These are phyloP conservation scores for Lupinus albus DNA, from an alignment of 306 rosid genomes.

Conservation along the genomic window DNA sequence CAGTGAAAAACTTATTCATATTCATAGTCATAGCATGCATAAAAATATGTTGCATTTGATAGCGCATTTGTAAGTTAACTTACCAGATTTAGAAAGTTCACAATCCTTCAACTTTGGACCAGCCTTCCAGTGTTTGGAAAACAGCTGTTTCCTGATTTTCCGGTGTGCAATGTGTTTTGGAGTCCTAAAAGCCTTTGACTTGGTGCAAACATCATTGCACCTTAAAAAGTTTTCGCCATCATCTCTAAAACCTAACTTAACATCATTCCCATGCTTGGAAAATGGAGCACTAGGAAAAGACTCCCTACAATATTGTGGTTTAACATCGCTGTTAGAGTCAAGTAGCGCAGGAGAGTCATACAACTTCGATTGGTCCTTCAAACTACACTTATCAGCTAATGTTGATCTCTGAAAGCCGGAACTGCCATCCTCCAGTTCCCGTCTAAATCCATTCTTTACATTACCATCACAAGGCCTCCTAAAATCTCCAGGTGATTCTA, in stretches of 20 bases:
- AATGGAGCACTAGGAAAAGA: slow-evolving; percentile 61
- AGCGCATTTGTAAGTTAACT: slow-evolving; percentile 30
- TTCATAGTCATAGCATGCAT: slow-evolving; percentile 2
- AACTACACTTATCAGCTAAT: slow-evolving; percentile 55
- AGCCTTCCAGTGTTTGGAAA: slow-evolving; percentile 83
- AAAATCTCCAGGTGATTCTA: slow-evolving; percentile 46
- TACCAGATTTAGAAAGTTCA: slow-evolving; percentile 76
- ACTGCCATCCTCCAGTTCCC: slow-evolving; percentile 38
- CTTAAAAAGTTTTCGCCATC: slow-evolving; percentile 76
- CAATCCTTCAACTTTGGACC: slow-evolving; percentile 86
- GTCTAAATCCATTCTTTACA: slow-evolving; percentile 48
- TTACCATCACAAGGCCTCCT: slow-evolving; percentile 56
- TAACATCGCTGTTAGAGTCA: slow-evolving; percentile 52
- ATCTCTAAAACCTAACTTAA: slow-evolving; percentile 80
- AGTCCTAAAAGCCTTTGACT: slow-evolving; percentile 64
- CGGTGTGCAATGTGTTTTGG: slow-evolving; percentile 64
- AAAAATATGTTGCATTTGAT: slow-evolving; percentile 24
- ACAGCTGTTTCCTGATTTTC: slow-evolving; percentile 76
- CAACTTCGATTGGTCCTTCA: slow-evolving; percentile 54
- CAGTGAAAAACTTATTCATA: slow-evolving; percentile 29
- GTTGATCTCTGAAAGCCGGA: slow-evolving; percentile 50
- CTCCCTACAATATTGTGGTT: slow-evolving; percentile 55
- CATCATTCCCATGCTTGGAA: slow-evolving; percentile 69
- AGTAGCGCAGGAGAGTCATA: slow-evolving; percentile 47
- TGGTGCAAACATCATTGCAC: slow-evolving; percentile 60